Evolutionary conservation across 2,329 filamentous ascomycete genomes (phyloP).

Genomic region (Claviceps sp.): DNA sequence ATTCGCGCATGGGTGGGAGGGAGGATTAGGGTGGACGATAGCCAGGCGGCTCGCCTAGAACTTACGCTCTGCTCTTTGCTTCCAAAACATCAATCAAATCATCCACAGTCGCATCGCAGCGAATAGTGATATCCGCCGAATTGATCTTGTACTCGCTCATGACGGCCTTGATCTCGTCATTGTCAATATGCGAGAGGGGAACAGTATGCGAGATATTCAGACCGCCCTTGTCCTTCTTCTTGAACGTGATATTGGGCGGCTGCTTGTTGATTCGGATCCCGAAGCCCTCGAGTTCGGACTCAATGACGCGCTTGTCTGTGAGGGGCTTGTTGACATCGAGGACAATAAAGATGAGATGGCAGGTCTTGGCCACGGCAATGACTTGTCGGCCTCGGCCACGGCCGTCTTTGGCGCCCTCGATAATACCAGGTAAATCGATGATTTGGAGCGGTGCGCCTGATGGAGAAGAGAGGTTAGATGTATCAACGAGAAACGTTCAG

Average conservation of each 20-base stretch:
- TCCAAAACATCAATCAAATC: constrained; percentile 94
- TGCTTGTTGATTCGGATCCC: constrained; percentile 96
- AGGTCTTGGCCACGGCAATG: constrained; percentile 97
- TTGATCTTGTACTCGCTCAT: constrained; percentile 96
- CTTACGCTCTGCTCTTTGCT: constrained; percentile 60
- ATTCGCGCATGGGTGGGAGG: background rate
- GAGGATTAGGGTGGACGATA: background rate
- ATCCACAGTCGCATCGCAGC: constrained; percentile 94
- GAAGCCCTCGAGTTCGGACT: constrained; percentile 89
- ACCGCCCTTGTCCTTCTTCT: constrained; percentile 97
- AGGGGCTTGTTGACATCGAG: constrained; percentile 97
- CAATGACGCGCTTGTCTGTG: constrained; percentile 92
- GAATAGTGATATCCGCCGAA: constrained; percentile 92
- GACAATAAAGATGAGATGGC: constrained; percentile 96
- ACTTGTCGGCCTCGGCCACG: constrained; percentile 96
- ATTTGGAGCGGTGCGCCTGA: constrained; percentile 85
- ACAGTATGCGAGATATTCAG: constrained; percentile 93
- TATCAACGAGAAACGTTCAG: too few species aligned
- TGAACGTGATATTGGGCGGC: constrained; percentile 97
- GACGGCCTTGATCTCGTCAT: constrained; percentile 95
- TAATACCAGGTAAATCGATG: constrained; percentile 96
- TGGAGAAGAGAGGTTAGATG: background rate
- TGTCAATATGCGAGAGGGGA: constrained; percentile 79
- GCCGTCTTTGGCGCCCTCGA: constrained; percentile 95
- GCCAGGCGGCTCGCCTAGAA: background rate